phyloP scores from a whole-genome alignment of 1,284 basidiomycete species.

The Apiotrichum brassicae region DNA sequence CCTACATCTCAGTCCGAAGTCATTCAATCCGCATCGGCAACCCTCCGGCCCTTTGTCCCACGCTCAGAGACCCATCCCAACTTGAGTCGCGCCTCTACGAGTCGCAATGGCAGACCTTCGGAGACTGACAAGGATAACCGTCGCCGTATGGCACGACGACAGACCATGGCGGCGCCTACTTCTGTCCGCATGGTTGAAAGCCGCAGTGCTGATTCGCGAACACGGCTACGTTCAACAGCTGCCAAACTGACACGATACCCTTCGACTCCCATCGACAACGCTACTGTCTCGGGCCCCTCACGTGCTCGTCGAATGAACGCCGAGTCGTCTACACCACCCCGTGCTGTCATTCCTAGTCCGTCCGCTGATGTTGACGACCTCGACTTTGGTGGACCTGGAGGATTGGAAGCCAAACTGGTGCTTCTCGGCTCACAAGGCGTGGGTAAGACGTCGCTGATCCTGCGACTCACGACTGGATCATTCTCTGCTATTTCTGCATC shows the following conservation, averaged over 20 bases:
- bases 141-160: constrained; percentile 1
- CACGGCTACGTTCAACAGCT: constrained; percentile 17
- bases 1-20: background rate
- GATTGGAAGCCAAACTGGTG: constrained; percentile 89
- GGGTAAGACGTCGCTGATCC: constrained; percentile 88
- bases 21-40: constrained; percentile 3
- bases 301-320: background rate
- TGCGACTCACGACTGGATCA: constrained; percentile 84
- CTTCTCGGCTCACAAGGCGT: constrained; percentile 96
- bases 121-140: constrained; percentile 12
- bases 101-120: constrained; percentile 1
- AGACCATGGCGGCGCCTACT: constrained; percentile 25
- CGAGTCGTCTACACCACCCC: constrained; percentile 3
- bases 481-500: constrained; percentile 74
- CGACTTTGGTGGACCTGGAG: constrained; percentile 37
- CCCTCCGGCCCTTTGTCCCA: background rate
- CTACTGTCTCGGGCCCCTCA: background rate
- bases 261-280: constrained; percentile 9
- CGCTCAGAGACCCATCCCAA: constrained; percentile 5
- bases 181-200: constrained; percentile 35
- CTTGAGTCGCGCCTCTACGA: constrained; percentile 5
- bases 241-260: constrained; percentile 14
- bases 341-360: background rate
- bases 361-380: constrained; percentile 6
- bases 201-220: constrained; percentile 28